These are phyloP conservation scores for Pleomassaria siparia DNA, from an alignment of 2,329 filamentous ascomycete species.

Conservation along the genomic window DNA sequence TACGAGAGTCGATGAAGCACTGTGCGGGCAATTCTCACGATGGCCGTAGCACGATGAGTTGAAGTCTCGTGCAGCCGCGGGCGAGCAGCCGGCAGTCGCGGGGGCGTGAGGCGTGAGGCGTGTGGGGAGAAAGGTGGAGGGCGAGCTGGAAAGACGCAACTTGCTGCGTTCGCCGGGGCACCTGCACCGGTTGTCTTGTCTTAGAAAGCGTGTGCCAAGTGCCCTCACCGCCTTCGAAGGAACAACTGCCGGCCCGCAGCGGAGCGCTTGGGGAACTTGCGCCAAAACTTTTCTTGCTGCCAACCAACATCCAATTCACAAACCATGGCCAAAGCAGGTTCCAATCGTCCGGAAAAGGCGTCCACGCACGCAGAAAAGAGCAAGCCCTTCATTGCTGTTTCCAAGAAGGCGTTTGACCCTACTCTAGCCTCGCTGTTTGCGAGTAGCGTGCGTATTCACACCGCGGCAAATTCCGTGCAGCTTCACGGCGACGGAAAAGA, in stretches of 20 bases:
- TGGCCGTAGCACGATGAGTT: slow-evolving; percentile 5
- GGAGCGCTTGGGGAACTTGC: not conserved
- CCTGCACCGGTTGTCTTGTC: not conserved
- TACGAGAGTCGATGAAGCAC: slow-evolving; percentile 26
- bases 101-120: slow-evolving; percentile 21
- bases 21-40: slow-evolving; percentile 14
- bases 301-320: slow-evolving; percentile 9
- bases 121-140: slow-evolving; percentile 7
- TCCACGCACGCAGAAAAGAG: slow-evolving; percentile 12
- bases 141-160: slow-evolving; percentile 3
- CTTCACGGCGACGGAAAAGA: not conserved
- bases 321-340: slow-evolving; percentile 38
- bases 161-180: not conserved
- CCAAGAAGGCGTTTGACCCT: slow-evolving; percentile 46
- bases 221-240: not conserved
- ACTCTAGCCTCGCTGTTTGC: slow-evolving; percentile 52
- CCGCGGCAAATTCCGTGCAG: slow-evolving; percentile 8
- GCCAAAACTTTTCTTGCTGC: slow-evolving; percentile 33
- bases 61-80: not conserved
- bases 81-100: slow-evolving; percentile 13
- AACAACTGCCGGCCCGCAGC: not conserved
- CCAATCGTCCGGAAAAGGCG: slow-evolving; percentile 23
- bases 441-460: slow-evolving; percentile 36
- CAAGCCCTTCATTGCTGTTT: slow-evolving; percentile 25
- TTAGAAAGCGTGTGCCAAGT: too few species aligned